phyloP scores from a whole-genome alignment of 2,329 filamentous ascomycete genomes.

The Fusarium sp. region DNA sequence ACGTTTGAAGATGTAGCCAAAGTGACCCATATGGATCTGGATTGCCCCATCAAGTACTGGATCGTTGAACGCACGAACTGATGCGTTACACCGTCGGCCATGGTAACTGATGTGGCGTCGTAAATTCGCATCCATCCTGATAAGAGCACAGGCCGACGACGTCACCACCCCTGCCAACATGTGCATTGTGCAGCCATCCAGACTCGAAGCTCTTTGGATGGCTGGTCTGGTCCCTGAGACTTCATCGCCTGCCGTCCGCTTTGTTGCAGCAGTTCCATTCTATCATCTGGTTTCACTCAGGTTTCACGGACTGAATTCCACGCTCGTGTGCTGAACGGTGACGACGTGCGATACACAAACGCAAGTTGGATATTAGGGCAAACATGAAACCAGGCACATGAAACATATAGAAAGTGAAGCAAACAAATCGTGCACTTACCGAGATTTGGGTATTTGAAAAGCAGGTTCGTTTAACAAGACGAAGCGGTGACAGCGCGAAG shows the following conservation, averaged over 20 bases:
- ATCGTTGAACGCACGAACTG: conserved; percentile 9
- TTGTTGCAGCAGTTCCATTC: conserved; percentile 23
- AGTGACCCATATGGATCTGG: not conserved
- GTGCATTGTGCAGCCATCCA: conserved; percentile 13
- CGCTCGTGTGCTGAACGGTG: conserved; percentile 2
- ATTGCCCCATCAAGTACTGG: conserved; percentile 1
- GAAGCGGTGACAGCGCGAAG: not conserved
- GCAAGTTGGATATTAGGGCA: not conserved
- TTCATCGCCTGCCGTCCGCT: conserved; percentile 14
- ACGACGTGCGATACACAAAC: not conserved
- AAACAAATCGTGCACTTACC: conserved; percentile 33
- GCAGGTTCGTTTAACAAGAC: not conserved
- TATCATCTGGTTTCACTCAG: conserved; percentile 10
- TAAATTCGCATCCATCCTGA: conserved; percentile 26
- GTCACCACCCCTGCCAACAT: conserved; percentile 31
- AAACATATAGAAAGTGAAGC: conserved; percentile 22
- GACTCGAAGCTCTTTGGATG: conserved; percentile 18
- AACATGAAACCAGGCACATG: conserved; percentile 13
- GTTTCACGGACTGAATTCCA: conserved; percentile 4
- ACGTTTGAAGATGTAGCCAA: not conserved
- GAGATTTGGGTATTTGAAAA: not conserved
- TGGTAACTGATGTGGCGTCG: conserved; percentile 29
- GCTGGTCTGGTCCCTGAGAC: conserved; percentile 28
- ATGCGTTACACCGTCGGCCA: conserved; percentile 19
- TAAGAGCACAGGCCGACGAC: conserved; percentile 32